Percentiles rank a stretch among this genome's conserved stretches.
Evolutionary conservation across 2,329 filamentous ascomycete genomes (phyloP).

Genomic region (Fusarium gaditjirri): DNA sequence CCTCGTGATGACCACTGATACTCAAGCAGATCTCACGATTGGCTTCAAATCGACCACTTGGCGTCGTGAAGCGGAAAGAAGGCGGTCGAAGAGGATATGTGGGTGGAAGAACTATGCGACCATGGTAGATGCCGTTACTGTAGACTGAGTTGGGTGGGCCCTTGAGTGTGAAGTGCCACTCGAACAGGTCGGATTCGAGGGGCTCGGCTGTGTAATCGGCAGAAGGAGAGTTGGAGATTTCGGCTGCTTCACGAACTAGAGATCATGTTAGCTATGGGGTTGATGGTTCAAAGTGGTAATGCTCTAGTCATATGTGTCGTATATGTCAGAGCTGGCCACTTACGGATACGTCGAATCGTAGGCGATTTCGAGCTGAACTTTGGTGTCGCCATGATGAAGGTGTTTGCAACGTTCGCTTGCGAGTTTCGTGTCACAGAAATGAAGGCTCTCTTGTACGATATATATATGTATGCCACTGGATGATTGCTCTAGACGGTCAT

Average conservation of each 20-base stretch:
- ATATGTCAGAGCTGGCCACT: slow-evolving; percentile 45
- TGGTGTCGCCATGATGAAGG: slow-evolving; percentile 51
- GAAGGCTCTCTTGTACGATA: not conserved
- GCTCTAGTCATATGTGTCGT: not conserved
- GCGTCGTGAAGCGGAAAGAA: slow-evolving; percentile 94
- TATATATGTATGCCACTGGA: not conserved
- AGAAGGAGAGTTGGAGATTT: slow-evolving; percentile 82
- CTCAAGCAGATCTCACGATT: slow-evolving; percentile 97
- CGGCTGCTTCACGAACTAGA: slow-evolving; percentile 84
- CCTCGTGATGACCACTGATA: slow-evolving; percentile 95
- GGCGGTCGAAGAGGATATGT: slow-evolving; percentile 93
- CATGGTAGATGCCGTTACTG: slow-evolving; percentile 88
- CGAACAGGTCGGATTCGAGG: slow-evolving; percentile 89
- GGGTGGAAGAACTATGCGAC: slow-evolving; percentile 89
- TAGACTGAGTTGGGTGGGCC: slow-evolving; percentile 87
- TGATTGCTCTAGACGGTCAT: slow-evolving; percentile 7
- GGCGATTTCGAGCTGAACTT: slow-evolving; percentile 80
- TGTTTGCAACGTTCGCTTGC: not conserved
- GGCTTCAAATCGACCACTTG: slow-evolving; percentile 91
- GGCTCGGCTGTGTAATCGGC: slow-evolving; percentile 87
- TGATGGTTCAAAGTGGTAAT: not conserved
- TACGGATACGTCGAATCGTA: slow-evolving; percentile 86
- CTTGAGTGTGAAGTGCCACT: slow-evolving; percentile 98
- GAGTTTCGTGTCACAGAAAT: not conserved
- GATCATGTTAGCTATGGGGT: not conserved